Evolutionary conservation across 2,329 filamentous ascomycete genomes (phyloP).

Genomic region (Alternaria viburni): DNA sequence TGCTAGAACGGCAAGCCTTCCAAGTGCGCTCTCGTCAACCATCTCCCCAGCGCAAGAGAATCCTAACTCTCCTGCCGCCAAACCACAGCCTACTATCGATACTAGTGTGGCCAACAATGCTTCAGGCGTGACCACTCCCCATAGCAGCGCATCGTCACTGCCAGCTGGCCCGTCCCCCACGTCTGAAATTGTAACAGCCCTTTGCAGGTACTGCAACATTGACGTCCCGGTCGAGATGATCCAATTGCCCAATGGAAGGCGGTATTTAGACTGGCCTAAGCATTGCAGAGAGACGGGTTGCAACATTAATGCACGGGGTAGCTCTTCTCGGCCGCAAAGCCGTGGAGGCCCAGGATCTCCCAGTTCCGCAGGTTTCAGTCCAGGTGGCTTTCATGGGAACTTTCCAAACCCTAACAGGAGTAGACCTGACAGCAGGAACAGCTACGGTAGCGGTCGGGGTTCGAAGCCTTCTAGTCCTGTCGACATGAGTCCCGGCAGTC

Average conservation of each 20-base stretch:
- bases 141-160: neutral
- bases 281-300: neutral
- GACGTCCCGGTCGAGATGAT: neutral
- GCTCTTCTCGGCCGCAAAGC: neutral
- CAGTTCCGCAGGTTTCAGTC: neutral
- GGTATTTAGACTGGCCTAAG: neutral
- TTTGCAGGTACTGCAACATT: neutral
- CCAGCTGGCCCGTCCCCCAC: neutral
- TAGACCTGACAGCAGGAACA: neutral
- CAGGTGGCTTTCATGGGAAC: neutral
- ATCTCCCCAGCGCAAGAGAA: neutral
- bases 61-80: neutral
- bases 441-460: neutral
- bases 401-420: neutral
- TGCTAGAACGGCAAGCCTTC: neutral
- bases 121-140: neutral
- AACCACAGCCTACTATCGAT: neutral
- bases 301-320: rapidly evolving
- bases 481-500: neutral
- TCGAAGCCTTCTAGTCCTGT: neutral
- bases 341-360: neutral
- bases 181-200: neutral
- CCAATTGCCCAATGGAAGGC: neutral
- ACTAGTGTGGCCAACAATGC: neutral
- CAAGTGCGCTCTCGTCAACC: neutral